A percentile compares a stretch with the other conserved stretches of the same genome.
Conservation (phyloP, 768 basidiomycete genomes). For the Hygrophoropsis aurantiaca region DNA sequence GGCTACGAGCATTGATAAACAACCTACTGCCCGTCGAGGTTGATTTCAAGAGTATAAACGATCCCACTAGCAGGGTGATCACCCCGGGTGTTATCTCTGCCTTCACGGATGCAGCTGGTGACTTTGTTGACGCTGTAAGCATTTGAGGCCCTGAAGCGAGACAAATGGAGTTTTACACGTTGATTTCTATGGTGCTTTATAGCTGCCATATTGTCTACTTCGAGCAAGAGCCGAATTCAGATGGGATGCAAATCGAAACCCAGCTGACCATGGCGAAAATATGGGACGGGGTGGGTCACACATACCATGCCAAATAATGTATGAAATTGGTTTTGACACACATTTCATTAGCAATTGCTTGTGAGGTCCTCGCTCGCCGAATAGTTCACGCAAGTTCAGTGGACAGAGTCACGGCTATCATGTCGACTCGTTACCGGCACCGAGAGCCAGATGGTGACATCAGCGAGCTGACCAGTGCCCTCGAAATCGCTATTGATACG, state of each 20-base stretch:
- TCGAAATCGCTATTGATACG: conserved; percentile 92
- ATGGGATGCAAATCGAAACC: conserved; percentile 76
- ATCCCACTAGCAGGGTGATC: conserved; percentile 81
- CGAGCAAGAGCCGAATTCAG: conserved; percentile 79
- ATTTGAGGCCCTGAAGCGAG: conserved; percentile 2
- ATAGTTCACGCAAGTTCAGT: conserved; percentile 69
- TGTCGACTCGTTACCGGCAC: conserved; percentile 78
- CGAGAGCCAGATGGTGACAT: conserved; percentile 71
- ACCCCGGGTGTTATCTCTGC: conserved; percentile 78
- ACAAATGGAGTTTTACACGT: too few relatives aligned
- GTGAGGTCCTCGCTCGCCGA: conserved; percentile 80
- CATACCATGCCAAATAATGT: too few relatives aligned
- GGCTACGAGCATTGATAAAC: conserved; percentile 74
- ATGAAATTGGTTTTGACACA: not conserved
- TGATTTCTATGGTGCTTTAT: not conserved
- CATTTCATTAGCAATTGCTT: conserved; percentile 62
- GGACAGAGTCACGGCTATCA: conserved; percentile 65
- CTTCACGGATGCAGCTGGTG: conserved; percentile 80
- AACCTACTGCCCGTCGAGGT: conserved; percentile 82
- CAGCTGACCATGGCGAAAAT: conserved; percentile 88
- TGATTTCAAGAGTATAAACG: conserved; percentile 58
- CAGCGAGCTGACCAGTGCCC: conserved; percentile 71
- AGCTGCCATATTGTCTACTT: conserved; percentile 84
- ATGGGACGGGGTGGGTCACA: conserved; percentile 72
- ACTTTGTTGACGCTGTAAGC: conserved; percentile 80